phyloP scores from a whole-genome alignment of 768 basidiomycete genomes.

The Mycena galopus region DNA sequence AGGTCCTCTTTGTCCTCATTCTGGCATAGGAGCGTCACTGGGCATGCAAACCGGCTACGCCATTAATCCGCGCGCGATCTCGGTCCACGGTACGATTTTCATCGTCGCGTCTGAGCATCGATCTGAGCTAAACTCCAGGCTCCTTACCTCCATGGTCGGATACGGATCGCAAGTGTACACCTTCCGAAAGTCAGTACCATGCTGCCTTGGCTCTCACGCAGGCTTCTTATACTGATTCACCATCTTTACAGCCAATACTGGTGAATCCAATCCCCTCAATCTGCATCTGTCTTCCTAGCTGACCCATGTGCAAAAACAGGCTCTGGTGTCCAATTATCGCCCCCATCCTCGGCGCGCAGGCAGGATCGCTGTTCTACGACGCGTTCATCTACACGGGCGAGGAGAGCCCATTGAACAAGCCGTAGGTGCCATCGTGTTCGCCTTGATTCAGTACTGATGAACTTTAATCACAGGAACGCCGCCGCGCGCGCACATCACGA shows the following conservation, averaged over 20 bases:
- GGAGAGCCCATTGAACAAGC: conserved; percentile 67
- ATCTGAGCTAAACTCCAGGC: background rate
- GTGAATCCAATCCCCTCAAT: conserved; percentile 13
- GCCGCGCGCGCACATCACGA: conserved; percentile 25
- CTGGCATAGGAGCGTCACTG: conserved; percentile 68
- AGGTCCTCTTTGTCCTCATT: conserved; percentile 65
- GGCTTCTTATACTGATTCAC: conserved; percentile 20
- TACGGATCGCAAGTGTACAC: conserved; percentile 69
- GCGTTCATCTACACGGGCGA: conserved; percentile 66
- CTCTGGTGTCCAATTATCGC: conserved; percentile 76
- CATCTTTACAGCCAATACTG: conserved; percentile 69
- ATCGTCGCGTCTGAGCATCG: background rate
- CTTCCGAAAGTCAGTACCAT: conserved; percentile 53
- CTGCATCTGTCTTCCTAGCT: background rate
- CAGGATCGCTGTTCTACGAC: conserved; percentile 71
- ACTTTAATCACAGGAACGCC: conserved; percentile 13
- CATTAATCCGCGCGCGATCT: conserved; percentile 58
- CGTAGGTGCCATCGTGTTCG: conserved; percentile 51
- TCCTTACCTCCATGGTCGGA: conserved; percentile 81
- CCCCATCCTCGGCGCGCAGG: conserved; percentile 70
- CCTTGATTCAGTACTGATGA: background rate
- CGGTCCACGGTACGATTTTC: conserved; percentile 14
- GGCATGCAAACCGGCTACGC: conserved; percentile 73
- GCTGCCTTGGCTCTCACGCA: background rate
- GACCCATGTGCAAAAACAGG: conserved; percentile 40